phyloP scores from a whole-genome alignment of 768 basidiomycete species.

The Coprinopsis cinerea region DNA sequence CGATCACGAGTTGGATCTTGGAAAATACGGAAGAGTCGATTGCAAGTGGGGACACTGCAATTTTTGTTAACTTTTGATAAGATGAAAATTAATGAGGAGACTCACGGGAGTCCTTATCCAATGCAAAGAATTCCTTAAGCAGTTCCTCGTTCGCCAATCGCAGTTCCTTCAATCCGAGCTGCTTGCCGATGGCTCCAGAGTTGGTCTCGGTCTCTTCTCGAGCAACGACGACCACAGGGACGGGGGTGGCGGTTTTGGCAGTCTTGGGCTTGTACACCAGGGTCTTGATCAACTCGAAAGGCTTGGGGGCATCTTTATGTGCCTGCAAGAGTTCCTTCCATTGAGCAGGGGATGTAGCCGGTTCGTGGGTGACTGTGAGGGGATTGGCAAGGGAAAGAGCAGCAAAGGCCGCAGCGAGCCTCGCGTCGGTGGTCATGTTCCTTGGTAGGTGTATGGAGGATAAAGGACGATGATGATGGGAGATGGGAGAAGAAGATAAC shows the following conservation, averaged over 20 bases:
- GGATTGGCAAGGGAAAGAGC: conserved; percentile 50
- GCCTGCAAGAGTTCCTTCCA: conserved; percentile 73
- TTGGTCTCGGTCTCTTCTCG: conserved; percentile 80
- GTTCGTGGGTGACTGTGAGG: conserved; percentile 48
- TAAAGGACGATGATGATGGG: conserved; percentile 13
- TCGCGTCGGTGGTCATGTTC: conserved; percentile 17
- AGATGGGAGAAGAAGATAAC: conserved; percentile 16
- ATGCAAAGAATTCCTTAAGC: conserved; percentile 74
- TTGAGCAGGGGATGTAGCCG: conserved; percentile 61
- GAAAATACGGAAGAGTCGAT: conserved; percentile 61
- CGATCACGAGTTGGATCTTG: conserved; percentile 69
- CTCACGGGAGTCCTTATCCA: conserved; percentile 84
- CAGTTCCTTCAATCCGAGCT: conserved; percentile 80
- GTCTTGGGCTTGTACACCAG: conserved; percentile 97
- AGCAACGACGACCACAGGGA: conserved; percentile 85
- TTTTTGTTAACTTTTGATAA: not conserved
- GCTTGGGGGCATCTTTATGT: conserved; percentile 41
- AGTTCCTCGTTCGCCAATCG: conserved; percentile 83
- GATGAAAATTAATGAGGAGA: conserved; percentile 15
- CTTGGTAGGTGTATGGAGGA: not conserved
- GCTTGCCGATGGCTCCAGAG: conserved; percentile 71
- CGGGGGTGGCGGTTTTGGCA: conserved; percentile 78
- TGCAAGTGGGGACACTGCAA: conserved; percentile 74
- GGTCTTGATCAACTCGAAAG: conserved; percentile 76
- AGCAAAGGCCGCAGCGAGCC: conserved; percentile 38